A percentile compares a stretch with the other conserved stretches of the same genome.
Evolutionary conservation across 1,139 yeast species (phyloP).

Genomic region (Pichia sp.): DNA sequence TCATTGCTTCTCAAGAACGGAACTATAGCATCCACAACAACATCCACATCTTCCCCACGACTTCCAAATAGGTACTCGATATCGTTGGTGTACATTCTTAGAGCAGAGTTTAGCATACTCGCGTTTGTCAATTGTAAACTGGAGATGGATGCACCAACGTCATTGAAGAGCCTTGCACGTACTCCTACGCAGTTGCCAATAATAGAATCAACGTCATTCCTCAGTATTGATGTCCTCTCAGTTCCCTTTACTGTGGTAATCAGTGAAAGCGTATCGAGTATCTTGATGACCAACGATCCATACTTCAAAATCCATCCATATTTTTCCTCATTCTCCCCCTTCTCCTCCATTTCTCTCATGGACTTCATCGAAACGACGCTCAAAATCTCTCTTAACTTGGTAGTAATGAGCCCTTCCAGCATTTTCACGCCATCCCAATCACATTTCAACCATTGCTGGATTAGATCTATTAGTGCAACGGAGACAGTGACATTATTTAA

Average conservation of each 20-base stretch:
- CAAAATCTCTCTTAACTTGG: constrained; percentile 4
- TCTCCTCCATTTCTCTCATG: too few species aligned
- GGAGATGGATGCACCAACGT: not conserved
- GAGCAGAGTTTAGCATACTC: constrained; percentile 1
- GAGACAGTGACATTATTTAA: not conserved
- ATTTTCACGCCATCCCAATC: constrained; percentile 9
- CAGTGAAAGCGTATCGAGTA: not conserved
- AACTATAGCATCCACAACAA: constrained; percentile 1
- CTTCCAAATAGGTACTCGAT: not conserved
- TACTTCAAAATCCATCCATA: constrained; percentile 6
- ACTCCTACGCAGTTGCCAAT: constrained; percentile 3
- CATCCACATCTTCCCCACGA: not conserved
- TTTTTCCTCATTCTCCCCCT: not conserved
- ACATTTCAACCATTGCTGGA: constrained; percentile 5
- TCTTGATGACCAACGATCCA: constrained; percentile 3
- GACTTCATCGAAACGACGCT: too few species aligned
- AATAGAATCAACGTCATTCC: not conserved
- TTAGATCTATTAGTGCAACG: constrained; percentile 2
- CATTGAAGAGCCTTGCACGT: constrained; percentile 1
- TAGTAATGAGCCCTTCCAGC: constrained; percentile 5
- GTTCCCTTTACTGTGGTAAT: constrained; percentile 2
- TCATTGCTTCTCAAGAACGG: constrained; percentile 2
- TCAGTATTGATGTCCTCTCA: not conserved
- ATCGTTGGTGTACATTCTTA: constrained; percentile 4
- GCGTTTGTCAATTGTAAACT: constrained; percentile 3